phyloP scores from a whole-genome alignment of 129 eudicot species.

The Escallonia rubra region DNA sequence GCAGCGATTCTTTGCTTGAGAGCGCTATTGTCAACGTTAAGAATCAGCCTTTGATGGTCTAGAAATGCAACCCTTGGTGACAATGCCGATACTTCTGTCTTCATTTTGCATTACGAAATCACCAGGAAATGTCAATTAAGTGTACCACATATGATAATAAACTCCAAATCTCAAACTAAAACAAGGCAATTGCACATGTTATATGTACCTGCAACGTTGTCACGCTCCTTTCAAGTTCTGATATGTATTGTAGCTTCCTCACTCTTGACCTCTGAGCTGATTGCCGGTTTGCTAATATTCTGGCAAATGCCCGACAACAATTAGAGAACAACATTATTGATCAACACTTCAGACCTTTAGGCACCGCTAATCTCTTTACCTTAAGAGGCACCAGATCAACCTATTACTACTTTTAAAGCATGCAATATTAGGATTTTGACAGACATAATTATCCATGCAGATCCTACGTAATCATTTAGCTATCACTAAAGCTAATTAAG shows the following conservation, averaged over 20 bases:
- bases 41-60: conserved; percentile 83
- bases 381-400: no score
- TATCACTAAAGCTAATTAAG: no score
- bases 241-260: conserved; percentile 83
- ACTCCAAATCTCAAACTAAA: background rate
- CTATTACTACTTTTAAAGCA: no score
- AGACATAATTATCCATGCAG: no score
- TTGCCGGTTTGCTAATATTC: conserved; percentile 92
- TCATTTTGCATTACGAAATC: conserved; percentile 8
- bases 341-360: no score
- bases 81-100: conserved; percentile 90
- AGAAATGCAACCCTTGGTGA: conserved; percentile 91
- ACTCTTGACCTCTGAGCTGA: conserved; percentile 97
- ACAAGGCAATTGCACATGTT: background rate
- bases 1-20: conserved; percentile 91
- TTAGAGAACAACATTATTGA: no score
- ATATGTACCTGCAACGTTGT: conserved; percentile 73
- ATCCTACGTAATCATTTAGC: no score
- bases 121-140: background rate
- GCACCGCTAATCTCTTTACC: no score
- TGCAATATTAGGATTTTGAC: no score
- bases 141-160: background rate
- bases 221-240: conserved; percentile 93
- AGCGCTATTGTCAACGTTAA: conserved; percentile 86
- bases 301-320: conserved; percentile 10